These are phyloP conservation scores for Chlorella vulgaris DNA, from an alignment of 139 green algal genomes.

Conservation along the genomic window DNA sequence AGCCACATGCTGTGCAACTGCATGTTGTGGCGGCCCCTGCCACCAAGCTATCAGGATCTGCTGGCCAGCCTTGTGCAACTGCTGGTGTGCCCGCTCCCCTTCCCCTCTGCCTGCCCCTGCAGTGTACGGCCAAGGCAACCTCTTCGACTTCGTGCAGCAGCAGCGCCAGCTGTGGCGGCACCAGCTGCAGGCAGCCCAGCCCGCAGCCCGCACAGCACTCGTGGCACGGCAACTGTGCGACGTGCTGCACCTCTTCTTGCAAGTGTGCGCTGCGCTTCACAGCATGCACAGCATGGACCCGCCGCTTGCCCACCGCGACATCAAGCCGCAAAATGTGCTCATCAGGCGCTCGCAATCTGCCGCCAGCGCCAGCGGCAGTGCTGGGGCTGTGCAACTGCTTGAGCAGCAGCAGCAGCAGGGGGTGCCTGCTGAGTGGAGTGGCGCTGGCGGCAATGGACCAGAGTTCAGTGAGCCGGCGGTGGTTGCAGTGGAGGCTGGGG, in stretches of 20 bases:
- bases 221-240: background rate
- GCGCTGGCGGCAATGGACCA: too few relatives aligned
- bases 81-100: too few relatives aligned
- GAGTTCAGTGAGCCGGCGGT: background rate
- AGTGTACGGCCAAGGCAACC: constrained; percentile 55
- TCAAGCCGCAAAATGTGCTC: constrained; percentile 92
- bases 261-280: constrained; percentile 66
- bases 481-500: background rate
- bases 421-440: too few relatives aligned
- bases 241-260: constrained; percentile 56
- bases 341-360: too few relatives aligned
- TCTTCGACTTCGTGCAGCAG: constrained; percentile 56
- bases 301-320: constrained; percentile 77
- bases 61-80: background rate
- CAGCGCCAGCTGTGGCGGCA: constrained; percentile 18
- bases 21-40: background rate
- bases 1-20: background rate
- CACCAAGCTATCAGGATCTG: background rate
- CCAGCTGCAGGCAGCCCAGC: background rate
- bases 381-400: background rate
- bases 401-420: background rate
- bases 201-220: background rate
- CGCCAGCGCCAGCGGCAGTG: background rate
- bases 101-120: background rate
- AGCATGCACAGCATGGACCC: constrained; percentile 71